These are phyloP conservation scores for Leccinum variicolor DNA, from an alignment of 768 basidiomycete genomes.

Conservation along the genomic window DNA sequence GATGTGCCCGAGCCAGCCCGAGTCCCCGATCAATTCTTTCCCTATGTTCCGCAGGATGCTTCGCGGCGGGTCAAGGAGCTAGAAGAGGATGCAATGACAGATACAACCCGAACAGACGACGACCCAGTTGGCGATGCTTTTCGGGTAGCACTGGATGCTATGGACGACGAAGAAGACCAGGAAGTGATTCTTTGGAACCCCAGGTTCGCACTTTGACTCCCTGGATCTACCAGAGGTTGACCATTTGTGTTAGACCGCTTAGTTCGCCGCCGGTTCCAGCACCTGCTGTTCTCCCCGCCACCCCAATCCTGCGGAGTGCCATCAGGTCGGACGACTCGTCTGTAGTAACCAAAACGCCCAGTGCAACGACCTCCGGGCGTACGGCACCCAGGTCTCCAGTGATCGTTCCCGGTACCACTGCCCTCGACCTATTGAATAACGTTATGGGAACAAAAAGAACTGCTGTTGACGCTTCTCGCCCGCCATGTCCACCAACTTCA, in stretches of 20 bases:
- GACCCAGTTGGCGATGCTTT: constrained; percentile 77
- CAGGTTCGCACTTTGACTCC: constrained; percentile 37
- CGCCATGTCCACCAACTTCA: constrained; percentile 15
- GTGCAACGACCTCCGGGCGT: constrained; percentile 17
- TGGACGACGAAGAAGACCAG: constrained; percentile 50
- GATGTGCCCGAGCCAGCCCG: background rate
- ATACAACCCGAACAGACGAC: constrained; percentile 65
- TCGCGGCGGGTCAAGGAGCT: constrained; percentile 14
- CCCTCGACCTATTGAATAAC: constrained; percentile 62
- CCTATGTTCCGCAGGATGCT: constrained; percentile 2
- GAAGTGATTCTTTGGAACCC: constrained; percentile 79
- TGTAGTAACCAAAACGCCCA: background rate
- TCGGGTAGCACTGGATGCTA: constrained; percentile 40
- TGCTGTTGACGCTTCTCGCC: constrained; percentile 15
- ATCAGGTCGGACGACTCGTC: constrained; percentile 6
- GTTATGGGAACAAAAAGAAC: constrained; percentile 22
- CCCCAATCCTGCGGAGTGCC: constrained; percentile 9
- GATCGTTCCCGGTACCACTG: constrained; percentile 45
- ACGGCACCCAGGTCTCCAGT: constrained; percentile 25
- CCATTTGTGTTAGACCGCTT: constrained; percentile 10
- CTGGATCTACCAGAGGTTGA: constrained; percentile 5
- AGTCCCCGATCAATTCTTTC: constrained; percentile 16
- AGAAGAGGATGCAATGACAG: constrained; percentile 65
- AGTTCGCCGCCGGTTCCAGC: constrained; percentile 16
- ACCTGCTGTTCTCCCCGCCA: constrained; percentile 16